Percentiles rank a stretch among this genome's conserved stretches.
Conservation (phyloP, 352 stramenopile genomes). For the Elongisporangium prolatum region DNA sequence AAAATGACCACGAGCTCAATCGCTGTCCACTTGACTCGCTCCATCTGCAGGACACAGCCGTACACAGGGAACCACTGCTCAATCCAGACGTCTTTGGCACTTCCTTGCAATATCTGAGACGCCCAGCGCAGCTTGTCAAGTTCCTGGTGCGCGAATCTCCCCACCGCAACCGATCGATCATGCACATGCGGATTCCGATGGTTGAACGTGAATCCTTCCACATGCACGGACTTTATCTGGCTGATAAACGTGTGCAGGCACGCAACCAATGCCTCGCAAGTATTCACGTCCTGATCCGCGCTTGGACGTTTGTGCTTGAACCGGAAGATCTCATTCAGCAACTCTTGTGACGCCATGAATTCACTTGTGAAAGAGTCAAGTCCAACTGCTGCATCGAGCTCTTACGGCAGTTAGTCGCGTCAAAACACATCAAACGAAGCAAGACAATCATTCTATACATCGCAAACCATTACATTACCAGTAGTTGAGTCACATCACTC, state of each 20-base stretch:
- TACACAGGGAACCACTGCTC: slow-evolving; percentile 45
- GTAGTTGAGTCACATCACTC: no score
- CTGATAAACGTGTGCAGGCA: slow-evolving; percentile 14
- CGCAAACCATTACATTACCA: no score
- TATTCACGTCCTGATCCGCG: slow-evolving; percentile 12
- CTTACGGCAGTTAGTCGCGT: no score
- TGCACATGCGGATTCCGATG: slow-evolving; percentile 11
- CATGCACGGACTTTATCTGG: slow-evolving; percentile 6
- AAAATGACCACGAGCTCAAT: slow-evolving; percentile 26
- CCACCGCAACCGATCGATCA: slow-evolving; percentile 17
- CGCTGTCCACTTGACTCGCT: slow-evolving; percentile 7
- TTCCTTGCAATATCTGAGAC: slow-evolving; percentile 4
- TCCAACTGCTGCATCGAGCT: no score
- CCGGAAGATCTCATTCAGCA: slow-evolving; percentile 14
- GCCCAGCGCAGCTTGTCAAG: slow-evolving; percentile 13
- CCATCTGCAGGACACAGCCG: slow-evolving; percentile 32
- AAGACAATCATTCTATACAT: no score
- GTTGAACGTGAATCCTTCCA: slow-evolving; percentile 8
- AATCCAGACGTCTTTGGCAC: slow-evolving; percentile 14
- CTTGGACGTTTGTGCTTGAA: slow-evolving; percentile 41
- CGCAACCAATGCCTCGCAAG: slow-evolving; percentile 15
- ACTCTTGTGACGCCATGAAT: background rate
- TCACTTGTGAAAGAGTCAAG: no score
- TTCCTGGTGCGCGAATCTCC: slow-evolving; percentile 22
- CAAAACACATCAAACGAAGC: no score